A percentile compares a stretch with the other conserved stretches of the same genome.
Conservation (phyloP, 768 basidiomycete genomes). For the Russula sp. region DNA sequence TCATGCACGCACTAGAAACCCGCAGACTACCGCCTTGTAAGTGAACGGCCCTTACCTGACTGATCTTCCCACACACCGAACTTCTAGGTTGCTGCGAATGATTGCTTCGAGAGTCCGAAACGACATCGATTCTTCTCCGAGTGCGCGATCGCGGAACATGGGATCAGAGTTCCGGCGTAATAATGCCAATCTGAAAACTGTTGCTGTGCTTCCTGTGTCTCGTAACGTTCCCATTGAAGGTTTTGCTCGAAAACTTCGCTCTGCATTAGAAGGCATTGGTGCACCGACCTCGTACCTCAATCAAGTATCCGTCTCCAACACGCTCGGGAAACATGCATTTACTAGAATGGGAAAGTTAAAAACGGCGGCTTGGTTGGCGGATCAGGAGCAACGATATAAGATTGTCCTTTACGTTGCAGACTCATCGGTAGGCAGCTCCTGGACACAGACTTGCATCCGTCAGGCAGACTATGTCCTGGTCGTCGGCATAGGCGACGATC, state of each 20-base stretch:
- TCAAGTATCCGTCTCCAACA: slow-evolving; percentile 86
- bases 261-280: slow-evolving; percentile 88
- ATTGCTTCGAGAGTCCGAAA: slow-evolving; percentile 89
- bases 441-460: slow-evolving; percentile 97
- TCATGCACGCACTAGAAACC: slow-evolving; percentile 48
- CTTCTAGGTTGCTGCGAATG: slow-evolving; percentile 63
- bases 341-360: slow-evolving; percentile 96
- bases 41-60: slow-evolving; percentile 25
- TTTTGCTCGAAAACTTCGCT: slow-evolving; percentile 84
- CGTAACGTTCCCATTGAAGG: slow-evolving; percentile 84
- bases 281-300: slow-evolving; percentile 89
- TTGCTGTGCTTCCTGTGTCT: slow-evolving; percentile 84
- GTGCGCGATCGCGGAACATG: slow-evolving; percentile 44
- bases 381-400: slow-evolving; percentile 89
- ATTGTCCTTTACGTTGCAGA: slow-evolving; percentile 96
- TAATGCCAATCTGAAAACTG: slow-evolving; percentile 88
- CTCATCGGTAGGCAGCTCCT: slow-evolving; percentile 88
- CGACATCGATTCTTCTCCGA: slow-evolving; percentile 64
- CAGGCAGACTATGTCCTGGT: slow-evolving; percentile 96
- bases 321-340: slow-evolving; percentile 93
- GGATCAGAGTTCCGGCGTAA: slow-evolving; percentile 63
- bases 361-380: slow-evolving; percentile 89
- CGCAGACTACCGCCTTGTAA: slow-evolving; percentile 79
- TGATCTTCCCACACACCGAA: not conserved
- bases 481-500: slow-evolving; percentile 90